Percentiles rank a stretch among this genome's conserved stretches.
These are phyloP conservation scores for Scheffersomyces stipitis DNA, from an alignment of 805 yeast genomes.

Conservation along the genomic window DNA sequence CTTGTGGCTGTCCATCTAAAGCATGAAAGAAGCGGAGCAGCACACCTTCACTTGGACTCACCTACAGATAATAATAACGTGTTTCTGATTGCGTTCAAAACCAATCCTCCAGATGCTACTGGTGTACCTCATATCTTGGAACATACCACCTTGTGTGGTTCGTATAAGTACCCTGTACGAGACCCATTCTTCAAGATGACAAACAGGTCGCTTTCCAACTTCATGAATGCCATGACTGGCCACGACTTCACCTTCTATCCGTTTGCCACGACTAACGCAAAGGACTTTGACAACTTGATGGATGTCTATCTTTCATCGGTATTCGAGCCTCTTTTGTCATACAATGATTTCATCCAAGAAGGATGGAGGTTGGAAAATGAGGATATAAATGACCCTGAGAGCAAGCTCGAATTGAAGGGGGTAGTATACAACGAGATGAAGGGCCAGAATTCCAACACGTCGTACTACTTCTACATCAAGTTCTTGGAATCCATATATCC, in stretches of 20 bases:
- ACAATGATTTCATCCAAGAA: slow-evolving; percentile 87
- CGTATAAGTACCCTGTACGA: slow-evolving; percentile 85
- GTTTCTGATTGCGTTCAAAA: slow-evolving; percentile 85
- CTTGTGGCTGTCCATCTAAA: slow-evolving; percentile 71
- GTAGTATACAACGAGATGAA: slow-evolving; percentile 99
- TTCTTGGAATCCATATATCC: slow-evolving; percentile 85
- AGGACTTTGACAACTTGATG: slow-evolving; percentile 80
- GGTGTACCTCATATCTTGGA: slow-evolving; percentile 97
- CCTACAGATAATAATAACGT: slow-evolving; percentile 83
- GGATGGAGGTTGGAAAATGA: slow-evolving; percentile 95
- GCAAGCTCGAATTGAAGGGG: slow-evolving; percentile 81
- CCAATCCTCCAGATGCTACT: slow-evolving; percentile 91
- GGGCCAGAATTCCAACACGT: slow-evolving; percentile 89
- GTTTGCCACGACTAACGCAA: slow-evolving; percentile 86
- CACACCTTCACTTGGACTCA: slow-evolving; percentile 81
- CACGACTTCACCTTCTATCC: slow-evolving; percentile 95
- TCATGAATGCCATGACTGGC: slow-evolving; percentile 99
- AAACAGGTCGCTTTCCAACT: slow-evolving; percentile 88
- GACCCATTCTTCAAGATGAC: slow-evolving; percentile 98
- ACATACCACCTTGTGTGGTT: slow-evolving; percentile 95
- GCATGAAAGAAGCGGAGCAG: slow-evolving; percentile 70
- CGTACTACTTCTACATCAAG: slow-evolving; percentile 80
- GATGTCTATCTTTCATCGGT: slow-evolving; percentile 88
- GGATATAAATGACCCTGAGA: slow-evolving; percentile 50
- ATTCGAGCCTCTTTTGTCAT: slow-evolving; percentile 72